Percentiles rank a stretch among this genome's conserved stretches.
These are phyloP conservation scores for Fusarium vanettenii DNA, from an alignment of 2,329 filamentous ascomycete species.

Conservation along the genomic window DNA sequence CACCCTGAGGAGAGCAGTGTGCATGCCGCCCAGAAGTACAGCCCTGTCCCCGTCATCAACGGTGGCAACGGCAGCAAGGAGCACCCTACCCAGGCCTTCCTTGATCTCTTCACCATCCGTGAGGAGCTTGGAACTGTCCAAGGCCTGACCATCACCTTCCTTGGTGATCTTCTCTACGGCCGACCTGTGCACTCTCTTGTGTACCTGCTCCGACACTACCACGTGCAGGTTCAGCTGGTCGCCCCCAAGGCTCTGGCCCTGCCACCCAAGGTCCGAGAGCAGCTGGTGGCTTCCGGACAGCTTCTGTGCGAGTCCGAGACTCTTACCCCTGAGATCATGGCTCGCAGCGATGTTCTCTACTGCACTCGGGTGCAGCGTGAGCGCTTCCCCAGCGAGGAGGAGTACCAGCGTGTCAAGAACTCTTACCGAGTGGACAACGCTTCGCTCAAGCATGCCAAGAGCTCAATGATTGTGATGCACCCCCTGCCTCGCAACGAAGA, in stretches of 20 bases:
- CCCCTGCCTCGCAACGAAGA: conserved; percentile 94
- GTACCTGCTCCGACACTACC: conserved; percentile 94
- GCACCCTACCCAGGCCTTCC: conserved; percentile 96
- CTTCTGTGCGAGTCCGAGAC: conserved; percentile 79
- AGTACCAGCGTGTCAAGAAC: conserved; percentile 90
- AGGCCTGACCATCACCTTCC: conserved; percentile 94
- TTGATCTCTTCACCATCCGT: conserved; percentile 98
- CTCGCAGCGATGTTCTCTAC: conserved; percentile 91
- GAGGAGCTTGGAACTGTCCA: conserved; percentile 97
- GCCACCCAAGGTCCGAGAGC: conserved; percentile 78
- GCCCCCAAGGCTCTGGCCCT: conserved; percentile 83
- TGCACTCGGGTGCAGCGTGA: conserved; percentile 98
- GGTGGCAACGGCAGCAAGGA: conserved; percentile 96
- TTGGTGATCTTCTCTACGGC: conserved; percentile 92
- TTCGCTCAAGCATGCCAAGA: conserved; percentile 91
- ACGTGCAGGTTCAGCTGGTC: conserved; percentile 92
- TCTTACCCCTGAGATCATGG: conserved; percentile 88
- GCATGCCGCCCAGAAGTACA: conserved; percentile 86
- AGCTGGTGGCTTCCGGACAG: conserved; percentile 79
- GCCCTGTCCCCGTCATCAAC: conserved; percentile 93
- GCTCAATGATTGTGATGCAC: conserved; percentile 94
- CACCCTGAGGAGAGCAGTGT: conserved; percentile 88
- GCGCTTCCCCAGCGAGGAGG: conserved; percentile 82
- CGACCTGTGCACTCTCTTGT: conserved; percentile 95
- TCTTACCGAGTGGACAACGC: conserved; percentile 90